Percentiles rank a stretch among this genome's conserved stretches.
Conservation (phyloP, 2,329 filamentous ascomycete species). For the Aureobasidium sp. region DNA sequence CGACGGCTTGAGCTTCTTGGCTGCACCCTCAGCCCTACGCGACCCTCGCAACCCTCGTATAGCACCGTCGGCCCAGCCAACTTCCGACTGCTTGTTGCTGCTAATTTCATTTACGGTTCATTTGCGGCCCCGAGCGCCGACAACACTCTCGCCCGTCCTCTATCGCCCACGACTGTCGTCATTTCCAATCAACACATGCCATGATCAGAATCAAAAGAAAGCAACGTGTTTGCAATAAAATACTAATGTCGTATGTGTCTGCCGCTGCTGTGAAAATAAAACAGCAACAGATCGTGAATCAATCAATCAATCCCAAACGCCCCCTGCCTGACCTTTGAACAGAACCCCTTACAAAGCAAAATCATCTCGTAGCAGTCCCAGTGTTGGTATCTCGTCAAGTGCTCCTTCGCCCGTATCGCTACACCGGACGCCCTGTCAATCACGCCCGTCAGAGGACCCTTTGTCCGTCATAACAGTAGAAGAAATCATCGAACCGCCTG, state of each 20-base stretch:
- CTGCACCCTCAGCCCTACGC: not conserved
- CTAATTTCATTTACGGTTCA: not conserved
- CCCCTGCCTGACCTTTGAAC: slow-evolving; percentile 5
- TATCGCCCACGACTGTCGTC: not conserved
- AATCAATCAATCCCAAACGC: slow-evolving; percentile 11
- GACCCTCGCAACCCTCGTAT: not conserved
- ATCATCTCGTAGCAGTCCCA: slow-evolving; percentile 13
- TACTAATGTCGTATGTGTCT: not conserved
- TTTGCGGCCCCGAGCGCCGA: not conserved
- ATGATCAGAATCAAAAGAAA: not conserved
- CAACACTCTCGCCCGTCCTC: not conserved
- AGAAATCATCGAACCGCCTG: not conserved
- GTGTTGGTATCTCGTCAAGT: slow-evolving; percentile 16
- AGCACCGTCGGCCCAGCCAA: not conserved
- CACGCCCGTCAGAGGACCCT: slow-evolving; percentile 10
- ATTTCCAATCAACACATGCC: not conserved
- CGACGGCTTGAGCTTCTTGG: not conserved
- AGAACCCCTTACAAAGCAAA: slow-evolving; percentile 10
- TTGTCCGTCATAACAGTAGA: slow-evolving; percentile 8
- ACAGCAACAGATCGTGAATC: slow-evolving; percentile 9
- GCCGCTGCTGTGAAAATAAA: not conserved
- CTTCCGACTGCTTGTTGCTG: not conserved
- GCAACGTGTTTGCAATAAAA: slow-evolving; percentile 11
- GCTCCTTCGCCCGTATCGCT: slow-evolving; percentile 1
- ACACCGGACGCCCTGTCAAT: slow-evolving; percentile 11